Base-by-base conservation (phyloP, 2,329 filamentous ascomycete species). In the Juglanconis oblonga region DNA sequence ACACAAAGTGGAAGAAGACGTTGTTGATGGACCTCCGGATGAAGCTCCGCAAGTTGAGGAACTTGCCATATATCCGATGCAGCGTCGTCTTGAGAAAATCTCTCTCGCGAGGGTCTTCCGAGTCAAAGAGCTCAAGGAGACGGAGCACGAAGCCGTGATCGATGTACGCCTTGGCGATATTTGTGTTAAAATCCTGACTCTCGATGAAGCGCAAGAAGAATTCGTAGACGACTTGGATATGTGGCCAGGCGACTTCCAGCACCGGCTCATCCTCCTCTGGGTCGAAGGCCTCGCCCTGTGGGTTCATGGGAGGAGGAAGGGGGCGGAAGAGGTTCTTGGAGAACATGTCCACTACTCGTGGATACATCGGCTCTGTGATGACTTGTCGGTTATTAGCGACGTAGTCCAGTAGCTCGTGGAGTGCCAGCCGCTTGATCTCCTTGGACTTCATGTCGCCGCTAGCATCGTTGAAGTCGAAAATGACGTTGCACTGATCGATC, bases 371-470 rank as follows among this genome's bases (percentile, higher is more conserved):
- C 74, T 99, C 95, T 3, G 93, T 97, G 70, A 99, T 99, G 72
- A 99, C 95, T 70, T 97, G 94, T 68, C 95, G 87, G 74, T 99
- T 99, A 77, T 98, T 98, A 69, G 95, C 94, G 60, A 99, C 95
- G 72, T 99, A 99, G 75, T 99, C 95, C 65, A 99, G 84, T 64
- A 99, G 82, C 74, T 99, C 95, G 73, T 99, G 95, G 49, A 99
- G 83, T 47, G 95, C 95, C 67, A 99, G 80, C 70, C 95, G 87
- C 81, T 99, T 99, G 82, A 99, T 98, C 77, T 99, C 95, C 80
- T 99, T 99, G 52, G 94, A 97, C 76, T 99, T 99, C 93, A 99
- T 98, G 73, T 99, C 95, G 67, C 89, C 93, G 66, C 91, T 96
- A 52, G 94, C 92, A 76, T 99, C 95, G 73, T 98, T 99, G 79